Conservation (phyloP, 2,329 filamentous ascomycete genomes). For the Trichoderma sp. region DNA sequence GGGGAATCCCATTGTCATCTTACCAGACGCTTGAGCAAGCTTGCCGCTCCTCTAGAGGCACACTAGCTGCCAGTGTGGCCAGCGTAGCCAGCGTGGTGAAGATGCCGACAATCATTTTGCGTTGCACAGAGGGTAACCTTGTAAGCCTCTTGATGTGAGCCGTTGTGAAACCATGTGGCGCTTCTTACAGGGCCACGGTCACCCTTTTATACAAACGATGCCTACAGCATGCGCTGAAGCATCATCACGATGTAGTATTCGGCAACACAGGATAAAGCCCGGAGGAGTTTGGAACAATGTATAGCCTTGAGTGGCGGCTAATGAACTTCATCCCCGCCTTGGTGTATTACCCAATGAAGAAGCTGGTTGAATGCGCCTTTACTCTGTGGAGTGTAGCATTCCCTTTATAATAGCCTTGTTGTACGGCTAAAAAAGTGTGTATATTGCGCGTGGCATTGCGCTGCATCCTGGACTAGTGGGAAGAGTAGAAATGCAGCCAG, state of each 20-base stretch:
- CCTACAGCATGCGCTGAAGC: background rate
- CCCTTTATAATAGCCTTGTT: conserved; percentile 1
- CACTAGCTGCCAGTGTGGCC: conserved; percentile 18
- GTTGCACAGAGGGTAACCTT: background rate
- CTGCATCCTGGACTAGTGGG: background rate
- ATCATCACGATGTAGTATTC: background rate
- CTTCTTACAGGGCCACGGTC: background rate
- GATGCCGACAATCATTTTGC: conserved; percentile 9
- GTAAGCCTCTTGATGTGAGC: background rate
- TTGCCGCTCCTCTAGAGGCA: conserved; percentile 11
- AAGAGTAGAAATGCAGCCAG: background rate
- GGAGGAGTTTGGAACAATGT: background rate
- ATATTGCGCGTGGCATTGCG: background rate
- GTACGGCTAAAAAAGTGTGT: conserved; percentile 8
- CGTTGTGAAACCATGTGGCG: background rate
- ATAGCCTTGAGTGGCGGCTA: conserved; percentile 25
- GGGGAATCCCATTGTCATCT: background rate
- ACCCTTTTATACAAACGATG: background rate
- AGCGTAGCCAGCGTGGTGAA: conserved; percentile 9
- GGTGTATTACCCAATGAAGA: conserved; percentile 16
- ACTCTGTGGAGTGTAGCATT: background rate
- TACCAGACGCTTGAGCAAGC: conserved; percentile 11
- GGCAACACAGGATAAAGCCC: conserved; percentile 12
- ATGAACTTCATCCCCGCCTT: conserved; percentile 10
- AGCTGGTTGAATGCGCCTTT: background rate